Percentiles rank a stretch among this genome's conserved stretches.
Conservation (phyloP, 2,329 filamentous ascomycete genomes). For the Fusarium sp. region DNA sequence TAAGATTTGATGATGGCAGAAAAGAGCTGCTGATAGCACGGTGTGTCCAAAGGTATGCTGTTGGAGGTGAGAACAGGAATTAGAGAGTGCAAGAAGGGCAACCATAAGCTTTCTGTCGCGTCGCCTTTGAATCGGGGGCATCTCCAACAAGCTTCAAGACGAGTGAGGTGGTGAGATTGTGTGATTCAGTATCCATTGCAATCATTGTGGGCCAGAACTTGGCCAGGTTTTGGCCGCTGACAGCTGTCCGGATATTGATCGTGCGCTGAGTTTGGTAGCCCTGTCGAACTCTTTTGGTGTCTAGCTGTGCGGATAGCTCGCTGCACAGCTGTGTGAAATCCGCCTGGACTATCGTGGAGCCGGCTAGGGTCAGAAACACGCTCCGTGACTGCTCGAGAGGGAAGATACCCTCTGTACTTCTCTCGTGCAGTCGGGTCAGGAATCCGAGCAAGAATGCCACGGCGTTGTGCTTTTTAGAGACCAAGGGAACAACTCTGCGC, state of each 20-base stretch:
- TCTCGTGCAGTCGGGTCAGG: slow-evolving; percentile 13
- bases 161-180: slow-evolving; percentile 38
- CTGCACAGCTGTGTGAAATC: slow-evolving; percentile 20
- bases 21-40: slow-evolving; percentile 46
- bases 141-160: slow-evolving; percentile 33
- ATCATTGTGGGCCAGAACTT: slow-evolving; percentile 25
- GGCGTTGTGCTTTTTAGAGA: slow-evolving; percentile 4
- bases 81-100: slow-evolving; percentile 50
- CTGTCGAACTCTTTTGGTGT: not conserved
- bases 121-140: slow-evolving; percentile 23
- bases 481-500: slow-evolving; percentile 11
- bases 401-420: not conserved
- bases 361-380: slow-evolving; percentile 18
- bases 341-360: slow-evolving; percentile 7
- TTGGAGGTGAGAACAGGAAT: slow-evolving; percentile 24
- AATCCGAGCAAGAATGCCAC: slow-evolving; percentile 25
- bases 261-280: too few species aligned
- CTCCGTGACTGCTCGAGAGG: not conserved
- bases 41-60: slow-evolving; percentile 17
- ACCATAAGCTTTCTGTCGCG: slow-evolving; percentile 49
- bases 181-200: slow-evolving; percentile 28
- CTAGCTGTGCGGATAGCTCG: not conserved
- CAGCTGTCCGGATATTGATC: too few species aligned
- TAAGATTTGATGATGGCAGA: slow-evolving; percentile 42
- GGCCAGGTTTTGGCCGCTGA: not conserved